Evolutionary conservation across 2,329 filamentous ascomycete genomes (phyloP).

Genomic region (Fusarium stilboides): DNA sequence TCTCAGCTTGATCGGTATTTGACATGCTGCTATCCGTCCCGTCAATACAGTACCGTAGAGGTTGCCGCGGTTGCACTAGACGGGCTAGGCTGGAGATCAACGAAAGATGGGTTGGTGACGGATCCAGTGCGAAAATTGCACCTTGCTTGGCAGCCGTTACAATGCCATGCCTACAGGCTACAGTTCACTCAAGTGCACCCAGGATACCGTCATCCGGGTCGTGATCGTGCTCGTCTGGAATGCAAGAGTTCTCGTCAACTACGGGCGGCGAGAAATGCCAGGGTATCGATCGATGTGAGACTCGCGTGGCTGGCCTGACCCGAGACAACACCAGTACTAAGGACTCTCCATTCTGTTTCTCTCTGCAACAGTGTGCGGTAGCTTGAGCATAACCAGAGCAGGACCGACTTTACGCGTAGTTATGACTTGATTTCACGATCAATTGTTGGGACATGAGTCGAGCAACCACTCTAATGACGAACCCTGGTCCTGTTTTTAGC

Average conservation of each 20-base stretch:
- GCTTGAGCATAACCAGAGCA: background rate
- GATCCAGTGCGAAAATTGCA: background rate
- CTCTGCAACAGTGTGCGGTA: constrained; percentile 7
- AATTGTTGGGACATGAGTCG: background rate
- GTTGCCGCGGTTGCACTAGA: constrained; percentile 6
- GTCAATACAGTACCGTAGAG: constrained; percentile 10
- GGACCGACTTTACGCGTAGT: background rate
- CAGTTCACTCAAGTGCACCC: background rate
- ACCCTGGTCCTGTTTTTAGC: background rate
- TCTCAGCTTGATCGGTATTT: constrained; percentile 10
- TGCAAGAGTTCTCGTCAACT: constrained; percentile 15
- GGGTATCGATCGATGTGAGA: constrained; percentile 12
- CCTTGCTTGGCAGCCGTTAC: constrained; percentile 15
- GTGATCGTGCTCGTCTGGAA: constrained; percentile 14
- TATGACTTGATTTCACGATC: background rate
- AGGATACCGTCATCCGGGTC: constrained; percentile 15
- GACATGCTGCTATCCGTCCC: constrained; percentile 26
- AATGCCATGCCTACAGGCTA: constrained; percentile 4
- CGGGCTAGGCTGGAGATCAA: background rate
- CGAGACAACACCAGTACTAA: constrained; percentile 33
- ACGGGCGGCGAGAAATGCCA: constrained; percentile 10
- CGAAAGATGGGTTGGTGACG: constrained; percentile 4
- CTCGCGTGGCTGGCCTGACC: constrained; percentile 41
- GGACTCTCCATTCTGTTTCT: constrained; percentile 18
- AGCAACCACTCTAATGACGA: background rate